Conservation (phyloP, 2,329 filamentous ascomycete genomes). For the Penicillium sp. region DNA sequence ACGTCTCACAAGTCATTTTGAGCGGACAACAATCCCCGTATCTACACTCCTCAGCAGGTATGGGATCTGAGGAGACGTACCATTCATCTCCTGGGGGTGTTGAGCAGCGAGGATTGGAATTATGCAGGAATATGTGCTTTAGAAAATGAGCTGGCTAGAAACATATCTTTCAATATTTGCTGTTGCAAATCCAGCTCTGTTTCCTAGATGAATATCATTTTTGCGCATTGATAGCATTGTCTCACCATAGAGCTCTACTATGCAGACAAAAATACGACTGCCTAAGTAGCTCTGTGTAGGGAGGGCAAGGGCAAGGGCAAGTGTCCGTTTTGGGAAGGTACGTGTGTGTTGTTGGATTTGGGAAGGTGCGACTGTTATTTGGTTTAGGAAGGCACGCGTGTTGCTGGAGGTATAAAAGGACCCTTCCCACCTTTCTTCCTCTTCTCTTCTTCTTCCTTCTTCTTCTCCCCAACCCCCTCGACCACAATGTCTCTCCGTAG, state of each 20-base stretch:
- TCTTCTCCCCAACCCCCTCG: background rate
- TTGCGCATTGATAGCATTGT: background rate
- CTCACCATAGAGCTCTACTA: background rate
- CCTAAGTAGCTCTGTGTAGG: background rate
- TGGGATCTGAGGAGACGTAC: conserved; percentile 23
- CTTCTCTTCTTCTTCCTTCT: background rate
- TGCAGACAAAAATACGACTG: background rate
- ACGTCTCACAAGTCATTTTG: conserved; percentile 35
- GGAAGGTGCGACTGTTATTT: no score
- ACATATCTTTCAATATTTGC: background rate
- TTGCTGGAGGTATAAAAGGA: background rate
- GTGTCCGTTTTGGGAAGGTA: background rate
- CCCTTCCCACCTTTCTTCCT: background rate
- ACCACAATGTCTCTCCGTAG: background rate
- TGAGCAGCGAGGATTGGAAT: conserved; percentile 24
- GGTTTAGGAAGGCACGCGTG: no score
- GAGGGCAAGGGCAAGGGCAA: background rate
- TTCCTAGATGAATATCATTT: background rate
- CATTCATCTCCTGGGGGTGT: conserved; percentile 23
- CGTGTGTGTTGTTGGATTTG: background rate
- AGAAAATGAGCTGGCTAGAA: background rate
- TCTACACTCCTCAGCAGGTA: conserved; percentile 26
- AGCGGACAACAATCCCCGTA: conserved; percentile 23
- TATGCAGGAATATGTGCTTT: conserved; percentile 19
- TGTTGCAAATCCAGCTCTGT: background rate